Evolutionary conservation across 768 basidiomycete genomes (phyloP).

Genomic region (Serendipita vermifera): DNA sequence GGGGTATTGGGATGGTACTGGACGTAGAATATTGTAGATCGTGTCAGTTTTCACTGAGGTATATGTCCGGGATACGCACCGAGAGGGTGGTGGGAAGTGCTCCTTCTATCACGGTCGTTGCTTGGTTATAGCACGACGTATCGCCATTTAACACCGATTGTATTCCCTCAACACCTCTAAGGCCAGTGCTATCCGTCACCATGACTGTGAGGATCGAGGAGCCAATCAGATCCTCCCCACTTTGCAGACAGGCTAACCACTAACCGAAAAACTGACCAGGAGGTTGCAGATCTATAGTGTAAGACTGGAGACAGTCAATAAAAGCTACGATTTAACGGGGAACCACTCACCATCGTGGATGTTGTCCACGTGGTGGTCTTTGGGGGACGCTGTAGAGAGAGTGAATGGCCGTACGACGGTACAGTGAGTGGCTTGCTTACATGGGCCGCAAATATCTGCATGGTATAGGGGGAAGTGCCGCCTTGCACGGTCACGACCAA

Average conservation of each 20-base stretch:
- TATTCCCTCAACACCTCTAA: not conserved
- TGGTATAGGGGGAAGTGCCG: not conserved
- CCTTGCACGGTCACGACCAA: not conserved
- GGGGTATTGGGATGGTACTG: too few species aligned
- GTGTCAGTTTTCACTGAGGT: too few species aligned
- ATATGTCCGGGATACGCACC: too few species aligned
- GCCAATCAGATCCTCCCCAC: too few species aligned
- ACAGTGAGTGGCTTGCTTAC: not conserved
- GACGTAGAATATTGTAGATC: too few species aligned
- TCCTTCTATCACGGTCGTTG: not conserved
- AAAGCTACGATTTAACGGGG: not conserved
- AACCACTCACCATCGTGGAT: not conserved
- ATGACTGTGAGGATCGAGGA: not conserved
- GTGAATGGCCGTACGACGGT: not conserved
- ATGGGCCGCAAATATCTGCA: not conserved
- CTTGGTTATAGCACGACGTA: not conserved
- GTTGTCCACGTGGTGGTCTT: not conserved
- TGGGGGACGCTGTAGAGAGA: not conserved
- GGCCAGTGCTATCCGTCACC: not conserved
- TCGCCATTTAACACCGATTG: not conserved
- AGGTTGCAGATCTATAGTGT: not conserved
- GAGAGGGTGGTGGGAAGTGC: not conserved
- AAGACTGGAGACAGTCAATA: not conserved
- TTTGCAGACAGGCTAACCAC: too few species aligned
- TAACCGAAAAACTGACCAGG: not conserved